These are phyloP conservation scores for Malania oleifera DNA, from an alignment of 164 flowering plant genomes.

Conservation along the genomic window DNA sequence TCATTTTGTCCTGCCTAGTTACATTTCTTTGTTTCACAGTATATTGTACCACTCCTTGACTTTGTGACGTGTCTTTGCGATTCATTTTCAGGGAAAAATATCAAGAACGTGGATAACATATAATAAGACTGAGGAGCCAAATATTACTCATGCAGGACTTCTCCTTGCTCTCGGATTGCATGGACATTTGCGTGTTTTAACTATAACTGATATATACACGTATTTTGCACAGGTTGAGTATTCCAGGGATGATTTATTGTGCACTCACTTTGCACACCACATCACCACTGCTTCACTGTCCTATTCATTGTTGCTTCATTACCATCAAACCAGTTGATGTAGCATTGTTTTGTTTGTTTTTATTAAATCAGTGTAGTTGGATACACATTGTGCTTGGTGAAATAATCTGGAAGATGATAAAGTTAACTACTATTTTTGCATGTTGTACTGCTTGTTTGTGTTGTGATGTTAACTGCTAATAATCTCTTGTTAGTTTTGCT, in stretches of 20 bases:
- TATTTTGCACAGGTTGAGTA: slow-evolving; percentile 67
- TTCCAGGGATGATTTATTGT: neutral
- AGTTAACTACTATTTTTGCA: too few relatives aligned
- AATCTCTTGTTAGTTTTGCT: too few relatives aligned
- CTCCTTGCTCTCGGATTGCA: slow-evolving; percentile 91
- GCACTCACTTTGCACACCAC: too few relatives aligned
- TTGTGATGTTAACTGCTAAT: too few relatives aligned
- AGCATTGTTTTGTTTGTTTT: neutral
- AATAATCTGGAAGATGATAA: too few relatives aligned
- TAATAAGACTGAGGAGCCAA: slow-evolving; percentile 84
- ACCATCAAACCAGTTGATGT: neutral
- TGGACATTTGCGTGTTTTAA: slow-evolving; percentile 78
- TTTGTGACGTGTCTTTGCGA: neutral
- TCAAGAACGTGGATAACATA: slow-evolving; percentile 94
- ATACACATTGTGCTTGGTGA: too few relatives aligned
- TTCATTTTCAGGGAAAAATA: slow-evolving; percentile 70
- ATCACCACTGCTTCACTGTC: too few relatives aligned
- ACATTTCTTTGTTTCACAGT: neutral
- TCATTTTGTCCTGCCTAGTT: too few relatives aligned
- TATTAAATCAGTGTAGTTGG: too few relatives aligned
- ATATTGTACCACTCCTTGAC: neutral
- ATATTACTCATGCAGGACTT: slow-evolving; percentile 84
- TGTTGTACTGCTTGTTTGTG: too few relatives aligned
- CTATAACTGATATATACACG: slow-evolving; percentile 65
- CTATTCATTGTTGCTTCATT: neutral